Base-by-base conservation (phyloP, 768 basidiomycete genomes). In the Termitomyces sp. region DNA sequence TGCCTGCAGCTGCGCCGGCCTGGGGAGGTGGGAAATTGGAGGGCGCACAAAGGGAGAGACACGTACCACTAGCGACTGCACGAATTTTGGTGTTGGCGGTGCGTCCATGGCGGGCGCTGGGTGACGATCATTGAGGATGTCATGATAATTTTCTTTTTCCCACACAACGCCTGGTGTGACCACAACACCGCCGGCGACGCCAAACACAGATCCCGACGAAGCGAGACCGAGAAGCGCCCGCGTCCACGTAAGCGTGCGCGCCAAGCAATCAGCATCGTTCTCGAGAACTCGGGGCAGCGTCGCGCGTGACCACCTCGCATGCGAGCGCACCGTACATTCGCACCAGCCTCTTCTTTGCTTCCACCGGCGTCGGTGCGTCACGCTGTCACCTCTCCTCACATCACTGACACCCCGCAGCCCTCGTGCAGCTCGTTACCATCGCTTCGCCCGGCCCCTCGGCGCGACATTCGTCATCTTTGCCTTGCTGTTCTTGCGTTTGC, bases 1-100 rank as follows among this genome's bases (percentile, higher is more conserved):
- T 89, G 28, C 96, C 96, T 33, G 97, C 93, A n/a, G 87, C 70
- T 22, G 90, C 95, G 26, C 96, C 63, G 48, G 65, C 61, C 67
- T 66, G 39, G 54, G 56, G 15, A 36, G 13, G 34, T 36, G 13
- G 34, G 34, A 36, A 12, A 13, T 15, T 15, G 12, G 34, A 5
- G 12, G 12, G 34, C 10, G 34, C 34, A 36, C n/a, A n/a, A n/a
- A n/a, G n/a, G n/a, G 34, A 36, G 34, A 36, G 34, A 36, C 13
- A 36, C 34, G 3, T 36, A 36, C 34, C 15, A 15, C 12, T 12
- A 36, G 34, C 34, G 34, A 36, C 12, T 36, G 34, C 34, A 36
- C 34, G 15, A 36, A 36, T 15, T 13, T 15, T 13, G 34, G 34
- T 13, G 34, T 3, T 36, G 34, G 34, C 34, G 34, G 33, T 12